These are phyloP conservation scores for Teratosphaeria zuluensis DNA, from an alignment of 2,329 filamentous ascomycete species.

Conservation along the genomic window DNA sequence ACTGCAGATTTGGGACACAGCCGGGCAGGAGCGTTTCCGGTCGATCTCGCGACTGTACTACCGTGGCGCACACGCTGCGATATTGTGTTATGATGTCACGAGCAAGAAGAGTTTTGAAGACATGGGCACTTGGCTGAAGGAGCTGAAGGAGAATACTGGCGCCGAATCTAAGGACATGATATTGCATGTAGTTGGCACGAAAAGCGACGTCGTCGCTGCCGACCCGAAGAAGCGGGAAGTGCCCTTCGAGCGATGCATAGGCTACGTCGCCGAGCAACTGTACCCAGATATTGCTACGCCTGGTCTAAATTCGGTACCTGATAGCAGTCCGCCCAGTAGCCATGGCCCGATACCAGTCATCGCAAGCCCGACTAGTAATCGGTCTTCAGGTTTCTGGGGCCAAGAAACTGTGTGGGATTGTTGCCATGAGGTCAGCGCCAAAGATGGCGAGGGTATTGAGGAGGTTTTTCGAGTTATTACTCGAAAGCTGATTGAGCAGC, in stretches of 20 bases:
- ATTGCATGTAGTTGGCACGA: conserved; percentile 90
- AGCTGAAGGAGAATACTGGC: conserved; percentile 39
- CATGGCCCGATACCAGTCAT: conserved; percentile 27
- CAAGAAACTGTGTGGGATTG: conserved; percentile 85
- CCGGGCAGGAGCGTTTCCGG: conserved; percentile 89
- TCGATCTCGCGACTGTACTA: conserved; percentile 95
- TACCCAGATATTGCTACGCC: conserved; percentile 47
- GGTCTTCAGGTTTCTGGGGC: conserved; percentile 72
- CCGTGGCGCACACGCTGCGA: conserved; percentile 84
- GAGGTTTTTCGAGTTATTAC: conserved; percentile 91
- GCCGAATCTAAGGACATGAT: conserved; percentile 53
- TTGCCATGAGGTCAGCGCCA: conserved; percentile 92
- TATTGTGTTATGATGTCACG: conserved; percentile 91
- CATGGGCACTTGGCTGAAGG: conserved; percentile 84
- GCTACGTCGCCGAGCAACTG: conserved; percentile 87
- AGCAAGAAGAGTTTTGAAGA: conserved; percentile 76
- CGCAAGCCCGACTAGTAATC: conserved; percentile 38
- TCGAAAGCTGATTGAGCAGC: conserved; percentile 70
- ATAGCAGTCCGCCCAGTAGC: conserved; percentile 18
- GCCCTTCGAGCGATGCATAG: conserved; percentile 89
- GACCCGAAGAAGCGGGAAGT: conserved; percentile 73
- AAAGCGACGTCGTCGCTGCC: conserved; percentile 78
- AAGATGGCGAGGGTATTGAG: conserved; percentile 89
- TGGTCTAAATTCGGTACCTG: conserved; percentile 4
- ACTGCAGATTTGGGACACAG: conserved; percentile 95